Conservation (phyloP, 352 stramenopile genomes). For the Phytophthora constricta region DNA sequence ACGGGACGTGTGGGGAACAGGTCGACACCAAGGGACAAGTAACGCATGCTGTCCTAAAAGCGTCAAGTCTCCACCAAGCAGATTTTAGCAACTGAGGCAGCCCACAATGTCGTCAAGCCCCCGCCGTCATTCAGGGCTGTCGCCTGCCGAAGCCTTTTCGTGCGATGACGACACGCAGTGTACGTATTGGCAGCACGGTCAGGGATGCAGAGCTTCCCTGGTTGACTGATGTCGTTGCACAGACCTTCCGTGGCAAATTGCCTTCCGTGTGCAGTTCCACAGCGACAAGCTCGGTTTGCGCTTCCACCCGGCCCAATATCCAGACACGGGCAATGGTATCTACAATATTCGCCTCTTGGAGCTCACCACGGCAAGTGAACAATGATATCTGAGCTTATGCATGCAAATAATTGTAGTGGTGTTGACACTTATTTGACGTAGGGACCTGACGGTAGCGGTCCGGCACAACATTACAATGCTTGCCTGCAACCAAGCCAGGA, state of each 20-base stretch:
- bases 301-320: constrained; percentile 80
- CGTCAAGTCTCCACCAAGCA: constrained; percentile 8
- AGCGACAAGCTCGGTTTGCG: constrained; percentile 80
- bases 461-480: constrained; percentile 77
- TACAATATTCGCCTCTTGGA: constrained; percentile 85
- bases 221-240: not conserved
- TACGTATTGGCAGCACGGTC: constrained; percentile 20
- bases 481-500: constrained; percentile 59
- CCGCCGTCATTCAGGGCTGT: constrained; percentile 25
- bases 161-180: constrained; percentile 58
- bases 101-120: constrained; percentile 17
- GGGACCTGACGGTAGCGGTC: constrained; percentile 51
- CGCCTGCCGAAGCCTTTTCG: constrained; percentile 43
- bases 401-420: too few relatives aligned
- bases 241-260: constrained; percentile 85
- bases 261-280: constrained; percentile 85
- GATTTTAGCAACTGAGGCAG: too few relatives aligned
- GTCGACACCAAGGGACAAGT: constrained; percentile 3
- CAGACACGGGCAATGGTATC: constrained; percentile 84
- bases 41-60: constrained; percentile 18
- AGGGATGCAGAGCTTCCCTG: not conserved
- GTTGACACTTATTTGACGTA: constrained; percentile 21
- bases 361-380: constrained; percentile 55
- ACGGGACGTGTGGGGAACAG: too few relatives aligned
- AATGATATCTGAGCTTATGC: too few relatives aligned